These are phyloP conservation scores for Beauveria medogensis DNA, from an alignment of 2,329 filamentous ascomycete genomes.

Conservation along the genomic window DNA sequence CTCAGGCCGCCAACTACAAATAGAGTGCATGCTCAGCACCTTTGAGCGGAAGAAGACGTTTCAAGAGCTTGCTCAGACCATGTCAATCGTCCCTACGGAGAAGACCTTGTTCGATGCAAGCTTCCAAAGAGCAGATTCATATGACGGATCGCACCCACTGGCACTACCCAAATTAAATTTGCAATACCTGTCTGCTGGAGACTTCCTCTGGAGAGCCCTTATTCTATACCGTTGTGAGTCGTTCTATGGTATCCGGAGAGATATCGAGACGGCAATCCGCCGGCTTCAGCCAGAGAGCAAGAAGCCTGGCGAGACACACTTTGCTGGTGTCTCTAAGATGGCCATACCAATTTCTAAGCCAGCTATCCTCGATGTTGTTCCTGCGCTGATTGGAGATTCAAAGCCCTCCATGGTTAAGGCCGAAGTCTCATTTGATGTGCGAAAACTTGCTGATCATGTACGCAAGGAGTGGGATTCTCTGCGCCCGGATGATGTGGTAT, in stretches of 20 bases:
- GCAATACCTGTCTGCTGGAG: constrained; percentile 88
- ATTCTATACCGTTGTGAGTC: constrained; percentile 82
- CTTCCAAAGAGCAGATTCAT: constrained; percentile 73
- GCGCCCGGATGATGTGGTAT: constrained; percentile 80
- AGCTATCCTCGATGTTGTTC: constrained; percentile 77
- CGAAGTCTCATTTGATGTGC: constrained; percentile 78
- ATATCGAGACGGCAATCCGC: constrained; percentile 76
- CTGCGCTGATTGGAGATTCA: constrained; percentile 72
- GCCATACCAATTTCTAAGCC: constrained; percentile 79
- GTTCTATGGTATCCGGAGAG: constrained; percentile 87
- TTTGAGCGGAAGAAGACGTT: constrained; percentile 77
- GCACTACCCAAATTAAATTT: constrained; percentile 91
- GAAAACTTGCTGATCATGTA: constrained; percentile 65
- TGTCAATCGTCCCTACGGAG: constrained; percentile 80
- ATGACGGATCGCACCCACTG: constrained; percentile 78
- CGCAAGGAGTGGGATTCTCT: constrained; percentile 86
- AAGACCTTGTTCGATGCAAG: constrained; percentile 68
- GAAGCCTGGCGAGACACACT: constrained; percentile 58
- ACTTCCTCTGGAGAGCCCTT: constrained; percentile 95
- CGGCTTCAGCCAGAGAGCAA: constrained; percentile 64
- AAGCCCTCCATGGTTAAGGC: constrained; percentile 78
- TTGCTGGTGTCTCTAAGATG: constrained; percentile 86
- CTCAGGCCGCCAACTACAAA: constrained; percentile 54
- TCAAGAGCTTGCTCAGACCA: constrained; percentile 64
- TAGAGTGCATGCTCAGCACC: constrained; percentile 64